Conservation (phyloP, 179 eudicot species). For the Actinidia chinensis region DNA sequence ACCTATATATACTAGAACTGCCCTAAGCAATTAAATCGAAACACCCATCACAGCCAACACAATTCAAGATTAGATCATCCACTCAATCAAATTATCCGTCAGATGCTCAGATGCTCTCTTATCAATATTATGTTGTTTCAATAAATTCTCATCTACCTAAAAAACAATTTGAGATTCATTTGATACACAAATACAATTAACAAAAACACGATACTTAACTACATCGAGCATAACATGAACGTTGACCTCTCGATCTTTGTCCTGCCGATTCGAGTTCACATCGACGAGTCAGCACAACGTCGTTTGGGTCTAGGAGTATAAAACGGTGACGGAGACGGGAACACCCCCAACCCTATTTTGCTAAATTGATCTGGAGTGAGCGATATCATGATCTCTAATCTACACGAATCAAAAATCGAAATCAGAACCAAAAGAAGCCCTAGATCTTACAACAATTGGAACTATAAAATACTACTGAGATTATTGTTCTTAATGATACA, state of each 20-base stretch:
- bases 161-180: too few relatives aligned
- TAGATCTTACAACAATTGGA: neutral
- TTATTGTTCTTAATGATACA: neutral
- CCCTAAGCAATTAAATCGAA: too few relatives aligned
- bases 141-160: too few relatives aligned
- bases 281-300: conserved; percentile 47
- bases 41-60: too few relatives aligned
- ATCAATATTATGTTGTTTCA: too few relatives aligned
- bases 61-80: too few relatives aligned
- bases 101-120: too few relatives aligned
- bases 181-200: neutral
- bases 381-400: conserved; percentile 35
- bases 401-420: neutral
- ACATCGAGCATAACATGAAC: conserved; percentile 94
- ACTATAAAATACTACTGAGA: neutral
- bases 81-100: too few relatives aligned
- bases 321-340: conserved; percentile 72
- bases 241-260: conserved; percentile 64
- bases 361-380: conserved; percentile 63
- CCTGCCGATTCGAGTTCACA: conserved; percentile 40
- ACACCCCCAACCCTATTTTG: conserved; percentile 55
- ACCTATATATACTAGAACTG: too few relatives aligned
- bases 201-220: conserved; percentile 35
- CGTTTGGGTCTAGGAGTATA: conserved; percentile 74
- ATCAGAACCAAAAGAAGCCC: neutral